Evolutionary conservation across 106 monocot genomes (phyloP), one percentile per base, ranked within the genome.

Genomic region (Alisma plantagoaquatica): DNA sequence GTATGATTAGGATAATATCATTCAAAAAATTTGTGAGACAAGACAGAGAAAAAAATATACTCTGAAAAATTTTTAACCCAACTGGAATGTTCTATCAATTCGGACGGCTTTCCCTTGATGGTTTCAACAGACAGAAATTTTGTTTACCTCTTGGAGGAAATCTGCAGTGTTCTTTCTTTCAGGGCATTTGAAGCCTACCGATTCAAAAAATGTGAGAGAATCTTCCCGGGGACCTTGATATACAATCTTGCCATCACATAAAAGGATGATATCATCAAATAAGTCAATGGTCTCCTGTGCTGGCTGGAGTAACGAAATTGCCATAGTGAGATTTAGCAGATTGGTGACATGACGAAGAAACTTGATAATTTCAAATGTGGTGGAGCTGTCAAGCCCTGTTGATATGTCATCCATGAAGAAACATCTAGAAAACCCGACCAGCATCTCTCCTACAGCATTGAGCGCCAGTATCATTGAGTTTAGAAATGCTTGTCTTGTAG

Each of bases 121-220:
- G n/a, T n/a, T n/a, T n/a, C n/a, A n/a, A n/a, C n/a, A n/a, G n/a
- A n/a, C n/a, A n/a, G n/a, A n/a, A n/a, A n/a, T n/a, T n/a, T n/a
- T n/a, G n/a, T n/a, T n/a, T 64, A 66, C 66, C 82, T 87, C 78
- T 76, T 87, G 87, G 46, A 87, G 87, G 53, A 87, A 87, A 59
- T 89, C 83, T 46, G 83, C 79, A 16, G 67, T 50, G 31, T 73
- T 79, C 57, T 92, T 92, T 50, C 92, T 86, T 21, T 68, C 64
- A 14, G 86, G 86, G 42, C 92, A 92, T 64, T 58, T 69, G 48
- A 92, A 79, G 17, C 76, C 75, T 65, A 86, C 74, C 19, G 35
- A 64, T 53, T 86, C 62, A 66, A 92, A 92, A 46, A 86, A 92
- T 24, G 73, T 70, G 23, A 75, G 78, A 44, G 71, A 74, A 56